These are phyloP conservation scores for Funneliformis mosseae DNA, from an alignment of 192 early-diverging fungal genomes.

Conservation along the genomic window DNA sequence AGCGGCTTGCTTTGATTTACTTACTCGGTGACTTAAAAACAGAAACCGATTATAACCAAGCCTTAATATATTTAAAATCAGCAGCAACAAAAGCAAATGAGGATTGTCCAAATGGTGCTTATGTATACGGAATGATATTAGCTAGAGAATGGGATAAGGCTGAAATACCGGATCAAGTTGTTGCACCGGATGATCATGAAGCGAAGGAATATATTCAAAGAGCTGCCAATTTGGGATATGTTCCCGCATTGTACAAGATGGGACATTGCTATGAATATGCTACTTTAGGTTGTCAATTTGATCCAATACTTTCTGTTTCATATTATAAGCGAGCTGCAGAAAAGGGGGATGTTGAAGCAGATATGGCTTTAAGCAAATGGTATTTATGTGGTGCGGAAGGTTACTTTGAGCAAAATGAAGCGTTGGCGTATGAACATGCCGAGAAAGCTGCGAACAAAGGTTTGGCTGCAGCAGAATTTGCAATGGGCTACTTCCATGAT, in stretches of 20 bases:
- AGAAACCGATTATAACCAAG: constrained; percentile 70
- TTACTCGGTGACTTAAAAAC: constrained; percentile 74
- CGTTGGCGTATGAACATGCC: constrained; percentile 81
- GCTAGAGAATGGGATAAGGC: constrained; percentile 65
- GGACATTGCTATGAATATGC: constrained; percentile 83
- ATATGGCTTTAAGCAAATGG: constrained; percentile 87
- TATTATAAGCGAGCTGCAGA: constrained; percentile 84
- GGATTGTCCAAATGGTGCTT: constrained; percentile 73
- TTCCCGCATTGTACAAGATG: constrained; percentile 74
- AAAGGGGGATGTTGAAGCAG: constrained; percentile 74
- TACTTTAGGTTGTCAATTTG: constrained; percentile 64
- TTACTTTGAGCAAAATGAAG: constrained; percentile 63
- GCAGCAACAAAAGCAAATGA: constrained; percentile 71
- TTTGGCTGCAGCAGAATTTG: constrained; percentile 80
- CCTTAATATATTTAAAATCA: constrained; percentile 80
- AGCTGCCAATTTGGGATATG: constrained; percentile 74
- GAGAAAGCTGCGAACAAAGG: constrained; percentile 78
- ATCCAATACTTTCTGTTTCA: constrained; percentile 67
- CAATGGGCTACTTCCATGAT: constrained; percentile 90
- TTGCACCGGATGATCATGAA: constrained; percentile 76
- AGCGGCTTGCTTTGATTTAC: constrained; percentile 78
- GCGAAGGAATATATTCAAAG: constrained; percentile 72
- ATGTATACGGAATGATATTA: constrained; percentile 78
- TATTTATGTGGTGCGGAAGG: constrained; percentile 79
- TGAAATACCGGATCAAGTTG: constrained; percentile 57